Conservation (phyloP, 1,284 basidiomycete genomes). For the Ustilago bromivora region DNA sequence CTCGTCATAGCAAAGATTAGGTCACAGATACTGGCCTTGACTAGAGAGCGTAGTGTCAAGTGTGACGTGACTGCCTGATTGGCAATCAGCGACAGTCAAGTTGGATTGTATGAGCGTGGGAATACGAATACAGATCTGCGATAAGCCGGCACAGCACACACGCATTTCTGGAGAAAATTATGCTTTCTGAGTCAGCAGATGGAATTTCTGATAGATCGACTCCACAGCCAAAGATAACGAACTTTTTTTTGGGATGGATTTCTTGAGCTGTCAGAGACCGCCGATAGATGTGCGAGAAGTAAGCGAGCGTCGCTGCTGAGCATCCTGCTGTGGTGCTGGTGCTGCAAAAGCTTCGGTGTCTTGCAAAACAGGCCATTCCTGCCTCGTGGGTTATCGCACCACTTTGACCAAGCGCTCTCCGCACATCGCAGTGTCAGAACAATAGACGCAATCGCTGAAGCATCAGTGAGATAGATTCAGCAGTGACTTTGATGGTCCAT, state of each 20-base stretch:
- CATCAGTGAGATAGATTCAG: not conserved
- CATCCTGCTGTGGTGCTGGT: too few relatives aligned
- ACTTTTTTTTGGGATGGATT: conserved; percentile 2
- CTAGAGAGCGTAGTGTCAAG: not conserved
- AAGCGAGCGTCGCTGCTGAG: conserved; percentile 8
- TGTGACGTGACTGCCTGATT: not conserved
- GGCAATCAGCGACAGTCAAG: conserved; percentile 1
- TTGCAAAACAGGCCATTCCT: conserved; percentile 4
- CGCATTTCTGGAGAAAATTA: conserved; percentile 5
- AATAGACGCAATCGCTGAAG: not conserved
- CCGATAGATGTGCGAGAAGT: conserved; percentile 3
- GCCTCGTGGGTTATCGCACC: conserved; percentile 25
- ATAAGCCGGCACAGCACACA: not conserved
- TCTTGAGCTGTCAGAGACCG: conserved; percentile 30
- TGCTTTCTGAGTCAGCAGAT: conserved; percentile 18
- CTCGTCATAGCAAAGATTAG: not conserved
- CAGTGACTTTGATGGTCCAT: not conserved
- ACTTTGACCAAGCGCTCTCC: conserved; percentile 8
- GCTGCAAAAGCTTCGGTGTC: conserved; percentile 13
- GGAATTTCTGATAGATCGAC: conserved; percentile 16
- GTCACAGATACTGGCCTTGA: not conserved
- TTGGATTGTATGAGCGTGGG: not conserved
- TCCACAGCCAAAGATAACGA: conserved; percentile 1
- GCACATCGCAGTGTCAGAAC: not conserved
- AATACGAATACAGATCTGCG: conserved; percentile 5